Evolutionary conservation across 2,329 filamentous ascomycete genomes (phyloP), one percentile per base, ranked within the genome.

Genomic region (Ophiosphaerella korrae): DNA sequence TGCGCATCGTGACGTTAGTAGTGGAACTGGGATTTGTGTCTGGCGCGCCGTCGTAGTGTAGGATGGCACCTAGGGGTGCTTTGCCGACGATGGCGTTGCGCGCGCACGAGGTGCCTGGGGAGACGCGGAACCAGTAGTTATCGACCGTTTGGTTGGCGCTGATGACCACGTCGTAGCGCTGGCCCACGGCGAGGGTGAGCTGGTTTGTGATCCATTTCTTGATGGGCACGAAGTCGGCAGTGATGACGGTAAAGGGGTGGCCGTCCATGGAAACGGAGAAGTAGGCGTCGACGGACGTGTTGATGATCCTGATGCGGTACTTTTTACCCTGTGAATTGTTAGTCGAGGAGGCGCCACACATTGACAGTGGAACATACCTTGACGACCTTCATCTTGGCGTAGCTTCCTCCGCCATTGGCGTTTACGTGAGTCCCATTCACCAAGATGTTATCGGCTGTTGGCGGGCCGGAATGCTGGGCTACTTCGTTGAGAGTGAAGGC

Each of bases 291-390:
- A 71, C 69, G 6, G 69, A 62, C 5, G 79, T 69, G 70, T 88
- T 88, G 65, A 87, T 78, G 47, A 88, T 74, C 1, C 85, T 79
- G 12, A 83, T 75, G 8, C 83, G 81, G 65, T 88, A 82, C 9
- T 73, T 79, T 69, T 78, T 80, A 49, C 81, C 80, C 11, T 66
- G 39, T 26, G 37, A 34, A 39, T 6, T 29, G 24, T 60, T 33
- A 60, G 57, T 36, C 12, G 35, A 26, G 29, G 18, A 21, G 5
- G 18, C 5, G 18, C 5, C 18, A 21, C 18, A 4, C 18, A 21
- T 21, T 21, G 18, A 21, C 18, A 21, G 18, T 21, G 18, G 39
- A 14, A 7, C 41, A 14, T 42, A 58, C 59, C 58, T 75, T 81
- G 7, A 52, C 60, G 8, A 74, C 70, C 2, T 53, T 71, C 53